A percentile compares a stretch with the other conserved stretches of the same genome.
Evolutionary conservation across 331 rosid species (phyloP).

Genomic region (Malus hybrid): DNA sequence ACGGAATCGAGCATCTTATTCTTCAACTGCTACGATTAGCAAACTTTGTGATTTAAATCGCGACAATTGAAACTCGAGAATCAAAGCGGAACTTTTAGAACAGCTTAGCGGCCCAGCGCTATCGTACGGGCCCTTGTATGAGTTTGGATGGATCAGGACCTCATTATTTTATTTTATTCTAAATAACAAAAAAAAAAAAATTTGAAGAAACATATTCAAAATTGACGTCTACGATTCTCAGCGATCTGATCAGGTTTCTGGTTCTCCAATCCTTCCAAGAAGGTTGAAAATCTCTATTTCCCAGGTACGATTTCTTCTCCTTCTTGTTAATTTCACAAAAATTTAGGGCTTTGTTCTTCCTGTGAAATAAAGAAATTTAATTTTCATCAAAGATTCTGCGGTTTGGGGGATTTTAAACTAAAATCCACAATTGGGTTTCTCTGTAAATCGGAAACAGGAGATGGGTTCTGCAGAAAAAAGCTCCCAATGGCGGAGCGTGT

Average conservation of each 20-base stretch:
- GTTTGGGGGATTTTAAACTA: background rate
- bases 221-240: background rate
- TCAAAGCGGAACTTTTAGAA: too few species aligned
- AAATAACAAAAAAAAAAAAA: too few species aligned
- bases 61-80: too few species aligned
- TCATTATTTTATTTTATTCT: background rate
- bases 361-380: background rate
- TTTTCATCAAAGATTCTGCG: background rate
- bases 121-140: background rate
- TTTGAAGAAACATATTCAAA: background rate
- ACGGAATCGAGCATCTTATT: too few species aligned
- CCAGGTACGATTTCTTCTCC: background rate
- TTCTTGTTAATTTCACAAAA: background rate
- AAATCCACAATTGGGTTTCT: background rate
- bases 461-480: conserved; percentile 16
- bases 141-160: background rate
- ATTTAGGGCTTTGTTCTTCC: background rate
- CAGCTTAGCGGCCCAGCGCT: too few species aligned
- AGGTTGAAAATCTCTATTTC: background rate
- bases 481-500: conserved; percentile 61
- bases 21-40: too few species aligned
- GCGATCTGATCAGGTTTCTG: background rate
- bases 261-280: background rate
- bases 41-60: too few species aligned
- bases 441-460: background rate